Conservation (phyloP, 306 rosid species). For the Lathyrus tuberosus region DNA sequence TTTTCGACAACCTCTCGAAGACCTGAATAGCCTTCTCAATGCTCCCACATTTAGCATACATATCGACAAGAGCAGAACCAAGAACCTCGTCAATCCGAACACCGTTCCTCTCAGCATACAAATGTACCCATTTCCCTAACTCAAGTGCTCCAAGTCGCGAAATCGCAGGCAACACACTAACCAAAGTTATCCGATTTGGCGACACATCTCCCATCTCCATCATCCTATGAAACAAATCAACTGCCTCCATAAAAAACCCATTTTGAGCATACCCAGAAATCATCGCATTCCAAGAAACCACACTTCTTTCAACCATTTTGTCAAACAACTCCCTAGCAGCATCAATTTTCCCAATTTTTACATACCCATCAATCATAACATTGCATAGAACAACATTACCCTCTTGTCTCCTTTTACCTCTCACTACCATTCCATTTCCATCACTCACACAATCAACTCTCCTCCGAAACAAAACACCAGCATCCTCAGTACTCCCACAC, state of each 20-base stretch:
- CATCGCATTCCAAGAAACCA: constrained; percentile 78
- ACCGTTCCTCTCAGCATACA: constrained; percentile 59
- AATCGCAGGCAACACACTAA: constrained; percentile 72
- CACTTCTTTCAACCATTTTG: constrained; percentile 66
- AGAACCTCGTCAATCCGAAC: constrained; percentile 60
- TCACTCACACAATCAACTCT: constrained; percentile 37
- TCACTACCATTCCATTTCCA: constrained; percentile 22
- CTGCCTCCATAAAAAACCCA: constrained; percentile 59
- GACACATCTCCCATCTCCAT: constrained; percentile 56
- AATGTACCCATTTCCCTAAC: constrained; percentile 78
- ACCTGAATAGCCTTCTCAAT: constrained; percentile 80
- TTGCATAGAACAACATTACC: constrained; percentile 74
- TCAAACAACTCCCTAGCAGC: constrained; percentile 61
- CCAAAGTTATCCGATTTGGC: constrained; percentile 73
- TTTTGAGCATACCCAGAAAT: constrained; percentile 76
- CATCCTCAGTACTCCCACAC: constrained; percentile 64
- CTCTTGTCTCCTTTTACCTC: constrained; percentile 51
- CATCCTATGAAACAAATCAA: constrained; percentile 61
- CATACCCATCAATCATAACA: constrained; percentile 66
- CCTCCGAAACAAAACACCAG: constrained; percentile 58
- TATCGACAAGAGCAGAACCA: constrained; percentile 79
- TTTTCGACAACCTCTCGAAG: constrained; percentile 60
- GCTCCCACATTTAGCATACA: constrained; percentile 78
- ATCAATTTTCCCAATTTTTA: constrained; percentile 55
- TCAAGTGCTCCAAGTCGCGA: constrained; percentile 72